Evolutionary conservation across 306 rosid genomes (phyloP).

Genomic region (Begonia loranthoides): DNA sequence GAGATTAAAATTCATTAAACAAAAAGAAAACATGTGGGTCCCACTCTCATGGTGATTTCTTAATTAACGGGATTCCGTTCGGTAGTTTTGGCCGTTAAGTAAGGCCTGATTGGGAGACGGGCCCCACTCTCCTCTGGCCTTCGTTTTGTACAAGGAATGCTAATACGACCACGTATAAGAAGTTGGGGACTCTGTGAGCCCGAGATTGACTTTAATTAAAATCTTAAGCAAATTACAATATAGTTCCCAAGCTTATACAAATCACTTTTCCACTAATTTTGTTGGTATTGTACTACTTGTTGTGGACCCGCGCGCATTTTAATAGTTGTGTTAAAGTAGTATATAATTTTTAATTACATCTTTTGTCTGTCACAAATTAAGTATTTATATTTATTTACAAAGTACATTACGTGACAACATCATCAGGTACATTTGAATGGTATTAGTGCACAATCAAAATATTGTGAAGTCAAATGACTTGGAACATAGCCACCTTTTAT

Average conservation of each 20-base stretch:
- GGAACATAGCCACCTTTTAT: no score
- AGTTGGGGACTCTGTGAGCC: not conserved
- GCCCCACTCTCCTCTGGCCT: not conserved
- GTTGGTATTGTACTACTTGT: no score
- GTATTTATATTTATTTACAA: no score
- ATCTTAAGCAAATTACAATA: not conserved
- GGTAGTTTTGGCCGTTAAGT: constrained; percentile 78
- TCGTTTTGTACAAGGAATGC: not conserved
- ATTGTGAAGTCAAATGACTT: no score
- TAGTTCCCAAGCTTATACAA: not conserved
- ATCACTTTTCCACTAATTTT: no score
- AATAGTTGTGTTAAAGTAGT: not conserved
- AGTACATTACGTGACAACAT: no score
- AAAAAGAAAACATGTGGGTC: constrained; percentile 64
- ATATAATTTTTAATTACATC: no score
- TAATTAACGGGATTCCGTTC: constrained; percentile 48
- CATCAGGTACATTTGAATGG: no score
- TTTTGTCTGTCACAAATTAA: not conserved
- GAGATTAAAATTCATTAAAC: constrained; percentile 33
- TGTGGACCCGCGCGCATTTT: no score
- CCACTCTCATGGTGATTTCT: constrained; percentile 48
- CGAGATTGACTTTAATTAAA: not conserved
- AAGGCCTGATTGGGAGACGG: constrained; percentile 5
- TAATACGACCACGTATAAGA: not conserved
- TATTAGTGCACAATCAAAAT: no score